Evolutionary conservation across 2,329 filamentous ascomycete species (phyloP).

Genomic region (Fusarium abutilonis): DNA sequence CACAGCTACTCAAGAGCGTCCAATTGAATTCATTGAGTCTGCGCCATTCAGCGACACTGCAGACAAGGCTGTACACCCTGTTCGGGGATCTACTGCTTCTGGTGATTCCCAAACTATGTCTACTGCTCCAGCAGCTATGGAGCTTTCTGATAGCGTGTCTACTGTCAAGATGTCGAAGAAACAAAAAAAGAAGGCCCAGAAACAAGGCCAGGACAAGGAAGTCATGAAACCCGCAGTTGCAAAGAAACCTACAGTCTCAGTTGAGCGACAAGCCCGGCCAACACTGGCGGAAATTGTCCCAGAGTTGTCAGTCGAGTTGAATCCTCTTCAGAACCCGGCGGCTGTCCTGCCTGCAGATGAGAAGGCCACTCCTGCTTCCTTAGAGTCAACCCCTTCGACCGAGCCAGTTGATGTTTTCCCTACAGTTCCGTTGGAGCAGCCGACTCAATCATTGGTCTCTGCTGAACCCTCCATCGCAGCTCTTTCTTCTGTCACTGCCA

Average conservation of each 20-base stretch:
- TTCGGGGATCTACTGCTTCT: neutral
- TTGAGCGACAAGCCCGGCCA: slow-evolving; percentile 2
- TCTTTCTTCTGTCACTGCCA: too few species aligned
- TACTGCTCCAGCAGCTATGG: neutral
- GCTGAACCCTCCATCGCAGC: neutral
- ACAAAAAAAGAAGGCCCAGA: slow-evolving; percentile 52
- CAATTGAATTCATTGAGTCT: neutral
- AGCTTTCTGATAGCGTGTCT: neutral
- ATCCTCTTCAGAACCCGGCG: neutral
- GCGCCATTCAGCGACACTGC: neutral
- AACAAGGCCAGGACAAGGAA: slow-evolving; percentile 40
- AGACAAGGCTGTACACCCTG: neutral
- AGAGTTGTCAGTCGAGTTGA: neutral
- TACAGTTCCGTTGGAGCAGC: neutral
- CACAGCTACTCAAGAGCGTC: neutral
- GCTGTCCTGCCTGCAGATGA: neutral
- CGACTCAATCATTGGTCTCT: neutral
- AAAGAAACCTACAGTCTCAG: neutral
- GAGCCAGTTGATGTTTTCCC: neutral
- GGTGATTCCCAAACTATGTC: neutral
- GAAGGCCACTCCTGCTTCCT: too few species aligned
- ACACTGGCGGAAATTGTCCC: neutral
- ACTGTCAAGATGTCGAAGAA: slow-evolving; percentile 47
- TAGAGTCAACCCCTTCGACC: neutral
- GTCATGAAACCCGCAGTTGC: slow-evolving; percentile 5